These are phyloP conservation scores for Fusarium penzigii DNA, from an alignment of 2,329 filamentous ascomycete genomes.

Conservation along the genomic window DNA sequence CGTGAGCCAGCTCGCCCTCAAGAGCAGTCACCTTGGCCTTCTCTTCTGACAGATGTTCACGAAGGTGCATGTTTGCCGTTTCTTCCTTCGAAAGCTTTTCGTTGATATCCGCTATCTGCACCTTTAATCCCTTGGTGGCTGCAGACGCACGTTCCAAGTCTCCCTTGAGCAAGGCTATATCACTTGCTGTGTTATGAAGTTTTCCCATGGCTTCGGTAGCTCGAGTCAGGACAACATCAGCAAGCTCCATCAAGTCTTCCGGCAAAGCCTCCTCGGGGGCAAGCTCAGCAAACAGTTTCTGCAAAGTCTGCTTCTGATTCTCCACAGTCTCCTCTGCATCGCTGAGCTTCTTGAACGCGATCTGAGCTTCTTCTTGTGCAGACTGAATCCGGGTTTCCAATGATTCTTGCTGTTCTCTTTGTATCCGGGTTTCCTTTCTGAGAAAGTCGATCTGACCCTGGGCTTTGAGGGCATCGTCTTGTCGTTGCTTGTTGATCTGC, in stretches of 20 bases:
- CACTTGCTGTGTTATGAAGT: conserved; percentile 59
- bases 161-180: conserved; percentile 59
- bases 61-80: conserved; percentile 50
- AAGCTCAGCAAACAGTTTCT: conserved; percentile 60
- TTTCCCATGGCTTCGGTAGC: conserved; percentile 62
- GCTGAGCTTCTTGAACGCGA: conserved; percentile 51
- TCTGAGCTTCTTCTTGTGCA: conserved; percentile 55
- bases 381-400: conserved; percentile 59
- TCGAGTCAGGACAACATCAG: conserved; percentile 59
- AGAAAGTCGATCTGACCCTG: conserved; percentile 65
- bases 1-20: conserved; percentile 60
- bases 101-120: conserved; percentile 56
- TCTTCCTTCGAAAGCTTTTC: conserved; percentile 56
- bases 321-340: conserved; percentile 53
- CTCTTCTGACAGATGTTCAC: conserved; percentile 54
- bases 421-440: conserved; percentile 59
- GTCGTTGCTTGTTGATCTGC: conserved; percentile 56
- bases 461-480: conserved; percentile 57
- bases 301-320: conserved; percentile 54
- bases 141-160: conserved; percentile 63
- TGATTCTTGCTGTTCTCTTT: conserved; percentile 60
- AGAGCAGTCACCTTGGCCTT: conserved; percentile 55
- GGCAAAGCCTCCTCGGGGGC: conserved; percentile 55
- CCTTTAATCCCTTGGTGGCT: conserved; percentile 55
- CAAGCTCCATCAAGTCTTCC: conserved; percentile 56